These are phyloP conservation scores for Ophiostoma triangulosporum DNA, from an alignment of 2,329 filamentous ascomycete genomes.

Conservation along the genomic window DNA sequence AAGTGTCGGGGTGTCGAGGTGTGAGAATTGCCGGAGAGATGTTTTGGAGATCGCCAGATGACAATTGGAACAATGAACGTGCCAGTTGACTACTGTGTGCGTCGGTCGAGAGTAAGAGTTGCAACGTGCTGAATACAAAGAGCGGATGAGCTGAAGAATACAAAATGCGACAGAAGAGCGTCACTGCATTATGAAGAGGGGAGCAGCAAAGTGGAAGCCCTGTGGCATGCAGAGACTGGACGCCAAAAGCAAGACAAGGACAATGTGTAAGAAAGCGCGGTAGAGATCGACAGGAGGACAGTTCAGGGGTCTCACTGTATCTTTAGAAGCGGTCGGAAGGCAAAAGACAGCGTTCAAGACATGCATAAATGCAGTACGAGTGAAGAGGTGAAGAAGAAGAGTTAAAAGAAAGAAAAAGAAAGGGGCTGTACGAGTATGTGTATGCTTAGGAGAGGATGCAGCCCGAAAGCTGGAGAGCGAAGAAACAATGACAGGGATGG, in stretches of 20 bases:
- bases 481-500: neutral
- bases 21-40: no score
- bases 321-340: no score
- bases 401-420: neutral
- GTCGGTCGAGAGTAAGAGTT: no score
- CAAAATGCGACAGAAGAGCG: neutral
- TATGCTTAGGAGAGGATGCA: neutral
- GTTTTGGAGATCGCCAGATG: neutral
- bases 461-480: neutral
- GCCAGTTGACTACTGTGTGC: no score
- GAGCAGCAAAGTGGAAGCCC: neutral
- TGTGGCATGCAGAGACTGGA: neutral
- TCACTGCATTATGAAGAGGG: neutral
- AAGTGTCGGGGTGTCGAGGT: neutral
- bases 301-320: conserved; percentile 5
- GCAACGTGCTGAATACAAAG: no score
- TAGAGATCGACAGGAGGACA: conserved; percentile 7
- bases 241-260: neutral
- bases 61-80: neutral
- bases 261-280: neutral
- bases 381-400: neutral
- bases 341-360: neutral
- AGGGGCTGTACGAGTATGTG: neutral
- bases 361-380: neutral
- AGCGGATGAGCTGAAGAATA: neutral